These are phyloP conservation scores for Plasmodium vivax DNA, from an alignment of 169 alveolate species.

Conservation along the genomic window DNA sequence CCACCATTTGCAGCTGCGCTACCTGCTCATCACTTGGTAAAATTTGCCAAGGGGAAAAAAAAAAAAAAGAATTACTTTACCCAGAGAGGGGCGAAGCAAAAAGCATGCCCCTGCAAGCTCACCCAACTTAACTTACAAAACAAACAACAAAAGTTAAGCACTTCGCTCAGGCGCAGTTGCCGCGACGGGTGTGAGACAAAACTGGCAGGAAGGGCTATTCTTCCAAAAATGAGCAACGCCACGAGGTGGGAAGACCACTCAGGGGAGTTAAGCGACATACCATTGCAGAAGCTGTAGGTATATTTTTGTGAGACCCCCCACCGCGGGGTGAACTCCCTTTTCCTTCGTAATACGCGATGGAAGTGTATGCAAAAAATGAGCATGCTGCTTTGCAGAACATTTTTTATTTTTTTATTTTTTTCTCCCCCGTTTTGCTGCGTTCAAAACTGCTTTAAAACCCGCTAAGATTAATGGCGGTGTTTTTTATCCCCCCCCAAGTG, in stretches of 20 bases:
- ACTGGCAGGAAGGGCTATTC: not conserved
- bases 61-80: not conserved
- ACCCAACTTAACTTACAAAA: not conserved
- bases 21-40: not conserved
- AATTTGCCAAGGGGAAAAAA: not conserved
- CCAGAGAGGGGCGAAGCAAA: not conserved
- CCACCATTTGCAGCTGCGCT: not conserved
- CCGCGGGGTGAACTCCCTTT: not conserved
- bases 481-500: not conserved
- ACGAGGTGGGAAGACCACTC: not conserved
- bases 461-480: not conserved
- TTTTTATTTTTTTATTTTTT: not conserved
- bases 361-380: not conserved
- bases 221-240: not conserved
- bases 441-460: not conserved
- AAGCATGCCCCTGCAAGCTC: not conserved
- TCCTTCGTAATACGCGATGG: not conserved
- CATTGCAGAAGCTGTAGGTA: not conserved
- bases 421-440: not conserved
- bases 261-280: not conserved
- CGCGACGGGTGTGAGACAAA: not conserved
- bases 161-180: not conserved
- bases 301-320: not conserved
- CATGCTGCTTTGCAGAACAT: not conserved
- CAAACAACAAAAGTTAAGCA: not conserved